Base-by-base conservation (phyloP, 345 rosid genomes). In the Chamaenerion angustifolium region DNA sequence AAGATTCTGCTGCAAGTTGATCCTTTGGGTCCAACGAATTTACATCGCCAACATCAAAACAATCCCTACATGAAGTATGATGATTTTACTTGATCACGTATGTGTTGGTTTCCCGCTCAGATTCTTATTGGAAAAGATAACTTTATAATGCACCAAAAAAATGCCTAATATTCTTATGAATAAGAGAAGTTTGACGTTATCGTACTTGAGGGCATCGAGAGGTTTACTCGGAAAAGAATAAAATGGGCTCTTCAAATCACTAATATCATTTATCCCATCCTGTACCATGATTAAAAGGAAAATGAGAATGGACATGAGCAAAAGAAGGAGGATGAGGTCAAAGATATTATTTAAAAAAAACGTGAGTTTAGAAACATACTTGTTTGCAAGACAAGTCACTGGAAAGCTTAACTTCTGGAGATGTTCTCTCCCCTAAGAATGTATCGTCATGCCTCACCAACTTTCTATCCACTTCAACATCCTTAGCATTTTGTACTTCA, bases 161-260 rank as follows among this genome's bases (percentile, higher is more conserved):
- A 16, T 13, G 27, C 15, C 41, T 23, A 23, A 12, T 25, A 12
- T 21, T 10, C 27, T 23, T 23, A 23, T 23, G 27, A 23, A 40
- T 8, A 25, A 49, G 10, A 45, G 12, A 11, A 50, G 14, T 31
- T 31, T n/a, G 3, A n/a, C 12, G 5, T 25, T 49, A 27, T 14
- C 54, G 12, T 50, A 50, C 54, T 50, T 31, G 43, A 50, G 54
- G 16, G 54, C 93, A 74, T 82, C 82, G 64, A 92, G 81, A 66
- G 96, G 95, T 52, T 74, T 87, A 40, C 68, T 64, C 2, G 96
- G 88, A 78, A 92, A 83, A 16, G 89, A 69, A 55, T 85, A 67
- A 49, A 87, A 69, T 17, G 96, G 80, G 62, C 76, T 66, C 74
- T 78, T 86, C 80, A 82, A 72, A 78, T 83, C 93, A 70, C 58